These are phyloP conservation scores for Yarrowia porcina DNA, from an alignment of 805 yeast species.

Conservation along the genomic window DNA sequence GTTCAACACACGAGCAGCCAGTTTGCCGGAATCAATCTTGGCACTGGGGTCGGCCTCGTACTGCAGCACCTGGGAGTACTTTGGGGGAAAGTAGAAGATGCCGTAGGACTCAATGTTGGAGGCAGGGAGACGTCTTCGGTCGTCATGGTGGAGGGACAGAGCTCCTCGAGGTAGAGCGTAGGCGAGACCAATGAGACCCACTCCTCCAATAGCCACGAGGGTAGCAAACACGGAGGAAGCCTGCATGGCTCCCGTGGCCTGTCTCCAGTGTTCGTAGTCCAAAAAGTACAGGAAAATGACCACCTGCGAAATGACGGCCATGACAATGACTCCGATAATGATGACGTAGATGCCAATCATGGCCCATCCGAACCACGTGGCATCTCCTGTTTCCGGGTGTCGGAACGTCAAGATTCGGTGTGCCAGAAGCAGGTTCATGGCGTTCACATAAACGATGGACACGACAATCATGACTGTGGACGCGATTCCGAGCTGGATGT, in stretches of 20 bases:
- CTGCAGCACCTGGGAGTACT: slow-evolving; percentile 21
- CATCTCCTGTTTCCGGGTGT: slow-evolving; percentile 67
- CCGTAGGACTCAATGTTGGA: slow-evolving; percentile 24
- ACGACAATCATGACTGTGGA: slow-evolving; percentile 54
- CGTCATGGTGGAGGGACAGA: slow-evolving; percentile 15
- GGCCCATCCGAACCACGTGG: slow-evolving; percentile 42
- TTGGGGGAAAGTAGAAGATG: slow-evolving; percentile 10
- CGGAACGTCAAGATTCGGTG: slow-evolving; percentile 75
- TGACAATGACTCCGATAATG: slow-evolving; percentile 56
- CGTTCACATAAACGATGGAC: slow-evolving; percentile 56
- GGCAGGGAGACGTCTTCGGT: slow-evolving; percentile 17
- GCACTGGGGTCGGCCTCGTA: slow-evolving; percentile 16
- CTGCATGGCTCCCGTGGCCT: slow-evolving; percentile 54
- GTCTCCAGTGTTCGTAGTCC: slow-evolving; percentile 43
- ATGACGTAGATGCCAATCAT: slow-evolving; percentile 52
- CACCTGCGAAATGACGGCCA: slow-evolving; percentile 66
- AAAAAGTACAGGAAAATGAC: slow-evolving; percentile 60
- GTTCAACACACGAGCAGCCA: slow-evolving; percentile 16
- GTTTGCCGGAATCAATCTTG: slow-evolving; percentile 4
- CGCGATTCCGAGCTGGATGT: slow-evolving; percentile 51
- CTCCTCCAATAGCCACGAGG: slow-evolving; percentile 54
- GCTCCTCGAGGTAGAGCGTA: slow-evolving; percentile 37
- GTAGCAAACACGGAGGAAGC: slow-evolving; percentile 49
- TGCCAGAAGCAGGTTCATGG: slow-evolving; percentile 61
- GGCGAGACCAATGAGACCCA: slow-evolving; percentile 49